Evolutionary conservation across 1,284 basidiomycete species (phyloP).

Genomic region (Leccinum pachyderme): DNA sequence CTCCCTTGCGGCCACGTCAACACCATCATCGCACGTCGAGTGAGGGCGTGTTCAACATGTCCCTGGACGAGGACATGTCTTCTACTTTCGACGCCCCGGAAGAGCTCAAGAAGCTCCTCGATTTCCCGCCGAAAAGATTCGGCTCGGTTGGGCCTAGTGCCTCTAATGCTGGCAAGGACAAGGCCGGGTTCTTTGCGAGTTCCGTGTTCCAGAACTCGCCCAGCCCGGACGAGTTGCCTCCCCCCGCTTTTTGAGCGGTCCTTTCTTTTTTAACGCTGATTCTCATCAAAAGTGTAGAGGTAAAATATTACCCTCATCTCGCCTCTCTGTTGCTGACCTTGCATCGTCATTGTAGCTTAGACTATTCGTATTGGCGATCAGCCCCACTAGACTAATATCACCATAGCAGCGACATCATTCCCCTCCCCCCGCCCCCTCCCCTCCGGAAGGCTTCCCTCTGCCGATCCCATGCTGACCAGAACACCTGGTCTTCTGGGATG

Average conservation of each 20-base stretch:
- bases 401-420: conserved; percentile 28
- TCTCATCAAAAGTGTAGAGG: conserved; percentile 42
- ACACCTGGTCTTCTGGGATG: conserved; percentile 20
- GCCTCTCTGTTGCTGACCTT: not conserved
- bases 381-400: conserved; percentile 39
- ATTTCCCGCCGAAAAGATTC: conserved; percentile 33
- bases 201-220: conserved; percentile 80
- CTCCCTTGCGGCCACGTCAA: conserved; percentile 36
- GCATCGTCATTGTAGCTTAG: conserved; percentile 16
- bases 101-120: conserved; percentile 39
- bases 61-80: conserved; percentile 61
- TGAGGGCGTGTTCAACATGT: conserved; percentile 67
- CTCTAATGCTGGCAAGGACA: conserved; percentile 28
- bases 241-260: conserved; percentile 54
- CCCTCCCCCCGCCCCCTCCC: not conserved
- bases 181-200: conserved; percentile 63
- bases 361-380: conserved; percentile 27
- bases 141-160: conserved; percentile 28
- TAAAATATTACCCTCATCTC: conserved; percentile 13
- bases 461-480: conserved; percentile 3
- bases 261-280: conserved; percentile 18
- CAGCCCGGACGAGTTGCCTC: conserved; percentile 71
- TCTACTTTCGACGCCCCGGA: conserved; percentile 42
- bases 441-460: conserved; percentile 14
- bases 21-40: conserved; percentile 52